Percentiles rank a stretch among this genome's conserved stretches.
Evolutionary conservation across 495 filamentous ascomycete genomes (phyloP).

Genomic region (Podospora bellae-mahoneyi): DNA sequence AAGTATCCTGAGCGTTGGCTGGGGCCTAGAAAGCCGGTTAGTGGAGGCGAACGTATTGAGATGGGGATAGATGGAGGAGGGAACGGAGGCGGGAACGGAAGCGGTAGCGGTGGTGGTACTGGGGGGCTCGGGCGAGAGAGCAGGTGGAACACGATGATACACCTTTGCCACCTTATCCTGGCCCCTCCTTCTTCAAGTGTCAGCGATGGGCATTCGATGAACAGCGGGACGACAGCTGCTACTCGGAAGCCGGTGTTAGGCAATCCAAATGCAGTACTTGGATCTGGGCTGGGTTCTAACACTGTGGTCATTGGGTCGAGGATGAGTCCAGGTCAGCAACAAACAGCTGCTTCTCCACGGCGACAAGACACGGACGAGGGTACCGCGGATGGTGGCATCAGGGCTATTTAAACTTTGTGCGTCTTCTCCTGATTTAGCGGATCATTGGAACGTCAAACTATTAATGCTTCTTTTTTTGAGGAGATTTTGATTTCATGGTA

Average conservation of each 20-base stretch:
- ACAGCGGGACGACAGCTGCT: background rate
- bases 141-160: background rate
- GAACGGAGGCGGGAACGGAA: no score
- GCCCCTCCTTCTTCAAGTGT: background rate
- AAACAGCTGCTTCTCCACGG: background rate
- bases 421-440: no score
- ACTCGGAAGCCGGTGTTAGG: background rate
- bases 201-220: background rate
- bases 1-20: constrained; percentile 41
- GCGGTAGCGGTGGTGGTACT: background rate
- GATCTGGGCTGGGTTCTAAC: background rate
- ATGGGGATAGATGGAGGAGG: no score
- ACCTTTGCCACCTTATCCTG: background rate
- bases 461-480: no score
- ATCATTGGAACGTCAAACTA: no score
- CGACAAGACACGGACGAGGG: background rate
- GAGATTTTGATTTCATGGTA: no score
- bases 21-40: background rate
- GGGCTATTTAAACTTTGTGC: no score
- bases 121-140: no score
- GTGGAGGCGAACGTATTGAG: no score
- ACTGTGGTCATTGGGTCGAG: background rate
- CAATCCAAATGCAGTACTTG: background rate
- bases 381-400: no score
- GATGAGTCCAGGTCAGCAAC: background rate